These are phyloP conservation scores for Botrytis byssoidea DNA, from an alignment of 2,329 filamentous ascomycete genomes.

Conservation along the genomic window DNA sequence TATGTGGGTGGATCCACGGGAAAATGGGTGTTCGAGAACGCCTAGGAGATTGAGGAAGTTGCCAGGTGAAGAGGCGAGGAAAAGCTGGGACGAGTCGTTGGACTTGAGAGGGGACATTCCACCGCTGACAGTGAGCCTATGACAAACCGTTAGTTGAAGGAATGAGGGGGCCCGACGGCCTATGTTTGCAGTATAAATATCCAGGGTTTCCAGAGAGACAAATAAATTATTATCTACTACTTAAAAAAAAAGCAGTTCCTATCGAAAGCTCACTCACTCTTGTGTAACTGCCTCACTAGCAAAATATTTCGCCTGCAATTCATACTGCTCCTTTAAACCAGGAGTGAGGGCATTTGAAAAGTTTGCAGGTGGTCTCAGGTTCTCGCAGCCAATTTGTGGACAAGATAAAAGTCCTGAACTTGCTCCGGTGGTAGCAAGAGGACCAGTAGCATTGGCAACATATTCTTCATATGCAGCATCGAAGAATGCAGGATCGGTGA, in stretches of 20 bases:
- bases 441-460: not conserved
- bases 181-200: not conserved
- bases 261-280: not conserved
- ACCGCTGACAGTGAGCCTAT: not conserved
- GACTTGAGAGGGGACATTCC: not conserved
- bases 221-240: not conserved
- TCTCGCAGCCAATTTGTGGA: not conserved
- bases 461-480: constrained; percentile 12
- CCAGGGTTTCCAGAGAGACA: not conserved
- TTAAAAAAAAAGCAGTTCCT: not conserved
- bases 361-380: not conserved
- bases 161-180: not conserved
- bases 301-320: not conserved
- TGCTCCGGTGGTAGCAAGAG: not conserved
- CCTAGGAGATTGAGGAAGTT: constrained; percentile 3
- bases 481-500: not conserved
- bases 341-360: not conserved
- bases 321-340: constrained; percentile 2
- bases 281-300: not conserved
- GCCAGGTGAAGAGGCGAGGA: not conserved
- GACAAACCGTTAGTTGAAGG: not conserved
- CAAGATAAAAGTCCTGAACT: constrained; percentile 7
- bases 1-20: constrained; percentile 54
- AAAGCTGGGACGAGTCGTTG: not conserved
- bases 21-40: constrained; percentile 50